These are phyloP conservation scores for Colletotrichum lini DNA, from an alignment of 2,329 filamentous ascomycete species.

Conservation along the genomic window DNA sequence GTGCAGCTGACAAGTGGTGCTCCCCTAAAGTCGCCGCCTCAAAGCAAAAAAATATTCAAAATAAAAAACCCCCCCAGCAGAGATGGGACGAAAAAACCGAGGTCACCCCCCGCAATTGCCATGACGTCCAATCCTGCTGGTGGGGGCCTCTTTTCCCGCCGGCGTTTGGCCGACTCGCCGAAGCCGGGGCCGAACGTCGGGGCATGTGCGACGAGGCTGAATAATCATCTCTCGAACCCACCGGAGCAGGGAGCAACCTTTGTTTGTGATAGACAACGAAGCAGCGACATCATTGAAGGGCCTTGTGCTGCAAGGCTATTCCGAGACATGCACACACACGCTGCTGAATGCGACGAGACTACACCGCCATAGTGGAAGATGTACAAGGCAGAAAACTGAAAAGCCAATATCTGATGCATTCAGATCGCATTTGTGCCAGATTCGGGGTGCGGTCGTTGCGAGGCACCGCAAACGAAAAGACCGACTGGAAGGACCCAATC, in stretches of 20 bases:
- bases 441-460: constrained; percentile 23
- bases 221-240: constrained; percentile 26
- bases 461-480: constrained; percentile 7
- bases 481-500: constrained; percentile 39
- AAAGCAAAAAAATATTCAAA: background rate
- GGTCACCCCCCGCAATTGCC: constrained; percentile 22
- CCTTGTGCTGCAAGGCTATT: constrained; percentile 9
- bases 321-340: constrained; percentile 14
- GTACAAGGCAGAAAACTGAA: background rate
- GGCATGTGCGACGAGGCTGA: constrained; percentile 31
- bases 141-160: constrained; percentile 30
- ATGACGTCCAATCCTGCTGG: constrained; percentile 33
- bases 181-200: constrained; percentile 40
- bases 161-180: constrained; percentile 40
- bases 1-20: constrained; percentile 11
- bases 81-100: constrained; percentile 21
- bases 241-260: constrained; percentile 25
- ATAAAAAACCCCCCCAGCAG: no score
- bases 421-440: background rate
- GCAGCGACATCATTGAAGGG: constrained; percentile 15
- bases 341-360: background rate
- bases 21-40: constrained; percentile 14
- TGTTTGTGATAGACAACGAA: constrained; percentile 25
- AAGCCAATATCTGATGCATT: background rate
- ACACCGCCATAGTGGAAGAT: background rate